A percentile compares a stretch with the other conserved stretches of the same genome.
Conservation (phyloP, 2,329 filamentous ascomycete species). For the Fusarium newnesense region DNA sequence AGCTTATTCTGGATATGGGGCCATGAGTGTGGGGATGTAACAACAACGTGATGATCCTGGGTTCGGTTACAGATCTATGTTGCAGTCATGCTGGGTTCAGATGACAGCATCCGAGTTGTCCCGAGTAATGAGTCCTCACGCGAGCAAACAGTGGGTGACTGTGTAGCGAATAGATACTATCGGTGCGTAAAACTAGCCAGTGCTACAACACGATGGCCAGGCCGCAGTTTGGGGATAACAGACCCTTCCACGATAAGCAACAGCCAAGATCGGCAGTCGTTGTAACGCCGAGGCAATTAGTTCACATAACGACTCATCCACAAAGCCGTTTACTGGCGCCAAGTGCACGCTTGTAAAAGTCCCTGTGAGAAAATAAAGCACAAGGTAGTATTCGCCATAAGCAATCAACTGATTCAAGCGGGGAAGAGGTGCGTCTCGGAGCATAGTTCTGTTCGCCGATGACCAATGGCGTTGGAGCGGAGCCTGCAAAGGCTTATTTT, state of each 20-base stretch:
- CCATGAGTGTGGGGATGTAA: background rate
- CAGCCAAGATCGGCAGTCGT: conserved; percentile 5
- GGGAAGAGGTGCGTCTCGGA: conserved; percentile 14
- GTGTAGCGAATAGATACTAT: background rate
- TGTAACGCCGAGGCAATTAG: background rate
- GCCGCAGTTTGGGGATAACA: too few species aligned
- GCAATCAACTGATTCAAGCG: conserved; percentile 22
- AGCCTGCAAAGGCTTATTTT: background rate
- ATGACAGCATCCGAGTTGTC: conserved; percentile 8
- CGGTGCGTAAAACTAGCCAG: background rate
- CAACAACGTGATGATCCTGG: background rate
- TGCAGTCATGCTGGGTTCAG: background rate
- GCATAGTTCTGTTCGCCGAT: conserved; percentile 32
- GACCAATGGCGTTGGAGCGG: background rate
- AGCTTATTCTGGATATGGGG: conserved; percentile 15
- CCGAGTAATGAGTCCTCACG: background rate
- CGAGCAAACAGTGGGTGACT: background rate
- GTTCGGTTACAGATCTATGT: background rate
- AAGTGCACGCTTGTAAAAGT: background rate
- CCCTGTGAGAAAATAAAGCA: background rate
- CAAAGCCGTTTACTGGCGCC: background rate
- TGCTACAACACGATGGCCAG: background rate
- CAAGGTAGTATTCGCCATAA: conserved; percentile 7
- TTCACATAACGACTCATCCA: background rate
- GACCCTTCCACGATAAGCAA: background rate